Percentiles rank a stretch among this genome's conserved stretches.
Conservation (phyloP, 2,329 filamentous ascomycete genomes). For the Trichophyton verrucosum region DNA sequence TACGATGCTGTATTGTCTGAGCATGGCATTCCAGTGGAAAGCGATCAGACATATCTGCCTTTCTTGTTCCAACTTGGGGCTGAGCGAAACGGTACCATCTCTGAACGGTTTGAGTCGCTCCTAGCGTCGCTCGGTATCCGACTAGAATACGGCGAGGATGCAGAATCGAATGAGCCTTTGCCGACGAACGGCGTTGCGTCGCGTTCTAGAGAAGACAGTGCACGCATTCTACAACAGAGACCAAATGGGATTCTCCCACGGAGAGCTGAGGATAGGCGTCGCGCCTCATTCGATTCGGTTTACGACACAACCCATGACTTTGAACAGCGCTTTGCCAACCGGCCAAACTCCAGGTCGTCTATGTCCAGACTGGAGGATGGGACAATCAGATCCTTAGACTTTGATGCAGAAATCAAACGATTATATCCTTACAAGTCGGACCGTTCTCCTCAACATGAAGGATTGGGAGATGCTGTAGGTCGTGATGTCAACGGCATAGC, state of each 20-base stretch:
- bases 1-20: constrained; percentile 65
- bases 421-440: background rate
- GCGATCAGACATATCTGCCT: constrained; percentile 62
- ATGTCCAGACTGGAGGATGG: constrained; percentile 31
- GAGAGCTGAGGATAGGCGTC: constrained; percentile 17
- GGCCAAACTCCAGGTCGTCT: constrained; percentile 33
- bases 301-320: constrained; percentile 42
- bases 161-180: constrained; percentile 14
- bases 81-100: constrained; percentile 45
- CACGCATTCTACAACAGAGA: background rate
- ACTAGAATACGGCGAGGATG: constrained; percentile 47
- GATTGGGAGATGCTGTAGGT: background rate
- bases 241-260: constrained; percentile 6
- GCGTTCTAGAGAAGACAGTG: background rate
- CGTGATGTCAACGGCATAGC: background rate
- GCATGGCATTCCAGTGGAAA: constrained; percentile 57
- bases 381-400: background rate
- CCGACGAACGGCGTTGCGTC: background rate
- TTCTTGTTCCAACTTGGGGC: constrained; percentile 65
- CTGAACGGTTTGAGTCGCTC: constrained; percentile 57
- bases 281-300: constrained; percentile 44
- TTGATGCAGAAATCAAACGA: background rate
- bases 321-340: constrained; percentile 31
- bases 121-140: constrained; percentile 59
- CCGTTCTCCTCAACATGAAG: background rate